Conservation (phyloP, 495 filamentous ascomycete species). For the Hapsidospora chrysogenum region DNA sequence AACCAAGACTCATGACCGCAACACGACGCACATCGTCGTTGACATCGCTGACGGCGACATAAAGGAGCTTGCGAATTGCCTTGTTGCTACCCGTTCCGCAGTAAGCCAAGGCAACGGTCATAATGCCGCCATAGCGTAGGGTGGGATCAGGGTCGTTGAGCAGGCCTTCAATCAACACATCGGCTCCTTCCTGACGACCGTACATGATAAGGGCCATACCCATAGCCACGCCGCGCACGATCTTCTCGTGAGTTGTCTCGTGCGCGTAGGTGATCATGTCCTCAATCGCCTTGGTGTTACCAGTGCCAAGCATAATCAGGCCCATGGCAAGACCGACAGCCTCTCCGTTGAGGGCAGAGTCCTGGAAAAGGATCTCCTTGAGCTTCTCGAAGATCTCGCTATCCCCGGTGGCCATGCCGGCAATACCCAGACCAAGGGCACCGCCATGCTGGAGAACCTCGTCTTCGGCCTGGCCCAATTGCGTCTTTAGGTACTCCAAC, state of each 20-base stretch:
- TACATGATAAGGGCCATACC: conserved; percentile 99
- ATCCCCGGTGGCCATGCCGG: conserved; percentile 90
- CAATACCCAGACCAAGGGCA: conserved; percentile 86
- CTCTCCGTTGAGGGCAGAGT: conserved; percentile 92
- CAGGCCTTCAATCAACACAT: conserved; percentile 84
- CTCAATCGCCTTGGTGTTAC: conserved; percentile 75
- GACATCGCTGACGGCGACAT: conserved; percentile 94
- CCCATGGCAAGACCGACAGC: conserved; percentile 93
- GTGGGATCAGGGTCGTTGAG: conserved; percentile 88
- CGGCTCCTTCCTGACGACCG: conserved; percentile 82
- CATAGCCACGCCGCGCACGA: conserved; percentile 82
- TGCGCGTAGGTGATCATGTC: conserved; percentile 97
- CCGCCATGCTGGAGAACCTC: conserved; percentile 97
- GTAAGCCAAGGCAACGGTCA: conserved; percentile 96
- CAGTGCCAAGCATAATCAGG: conserved; percentile 91
- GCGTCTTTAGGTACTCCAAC: conserved; percentile 68
- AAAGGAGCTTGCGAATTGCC: conserved; percentile 91
- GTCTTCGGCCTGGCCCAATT: conserved; percentile 74
- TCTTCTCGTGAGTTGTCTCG: conserved; percentile 98
- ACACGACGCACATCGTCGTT: conserved; percentile 93
- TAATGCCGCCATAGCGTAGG: conserved; percentile 91
- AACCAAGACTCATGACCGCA: conserved; percentile 96
- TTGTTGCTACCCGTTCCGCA: conserved; percentile 97
- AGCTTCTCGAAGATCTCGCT: conserved; percentile 85
- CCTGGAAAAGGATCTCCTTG: conserved; percentile 68